Percentiles rank a stretch among this genome's conserved stretches.
These are phyloP conservation scores for Cymbopogon flexuosus DNA, from an alignment of 202 grass and related monocot genomes.

Conservation along the genomic window DNA sequence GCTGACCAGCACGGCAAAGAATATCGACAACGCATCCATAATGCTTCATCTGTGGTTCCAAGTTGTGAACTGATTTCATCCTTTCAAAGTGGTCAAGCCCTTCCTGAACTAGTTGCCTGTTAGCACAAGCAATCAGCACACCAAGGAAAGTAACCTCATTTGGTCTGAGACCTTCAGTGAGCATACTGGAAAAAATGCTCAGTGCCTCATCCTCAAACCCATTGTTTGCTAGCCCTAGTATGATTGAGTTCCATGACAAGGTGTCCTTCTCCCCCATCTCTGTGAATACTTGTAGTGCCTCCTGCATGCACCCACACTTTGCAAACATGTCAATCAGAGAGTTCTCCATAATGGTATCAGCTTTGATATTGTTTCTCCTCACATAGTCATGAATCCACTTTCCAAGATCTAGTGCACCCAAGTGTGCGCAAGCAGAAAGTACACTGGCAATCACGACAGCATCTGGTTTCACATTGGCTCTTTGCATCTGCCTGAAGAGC, in stretches of 20 bases:
- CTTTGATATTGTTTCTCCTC: slow-evolving; percentile 39
- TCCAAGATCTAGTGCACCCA: slow-evolving; percentile 41
- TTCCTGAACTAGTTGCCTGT: slow-evolving; percentile 29
- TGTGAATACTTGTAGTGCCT: slow-evolving; percentile 40
- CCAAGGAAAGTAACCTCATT: slow-evolving; percentile 41
- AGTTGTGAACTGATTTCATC: slow-evolving; percentile 30
- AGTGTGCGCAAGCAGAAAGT: slow-evolving; percentile 36
- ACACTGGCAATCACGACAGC: slow-evolving; percentile 27
- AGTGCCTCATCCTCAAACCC: slow-evolving; percentile 32
- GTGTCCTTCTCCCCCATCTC: slow-evolving; percentile 44
- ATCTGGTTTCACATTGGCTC: slow-evolving; percentile 46
- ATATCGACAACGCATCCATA: slow-evolving; percentile 44
- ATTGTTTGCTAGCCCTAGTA: slow-evolving; percentile 41
- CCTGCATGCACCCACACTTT: slow-evolving; percentile 35
- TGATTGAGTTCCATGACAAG: slow-evolving; percentile 51
- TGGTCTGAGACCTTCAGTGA: slow-evolving; percentile 27
- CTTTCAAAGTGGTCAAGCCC: slow-evolving; percentile 43
- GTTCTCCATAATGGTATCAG: slow-evolving; percentile 35
- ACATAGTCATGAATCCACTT: slow-evolving; percentile 49
- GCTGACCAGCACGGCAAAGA: slow-evolving; percentile 34
- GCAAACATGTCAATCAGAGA: slow-evolving; percentile 45
- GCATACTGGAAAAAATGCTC: slow-evolving; percentile 30
- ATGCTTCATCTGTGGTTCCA: slow-evolving; percentile 49
- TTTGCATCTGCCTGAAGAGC: slow-evolving; percentile 50
- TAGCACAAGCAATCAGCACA: slow-evolving; percentile 40